Evolutionary conservation across 345 rosid species (phyloP).

Genomic region (Populus euphratica): DNA sequence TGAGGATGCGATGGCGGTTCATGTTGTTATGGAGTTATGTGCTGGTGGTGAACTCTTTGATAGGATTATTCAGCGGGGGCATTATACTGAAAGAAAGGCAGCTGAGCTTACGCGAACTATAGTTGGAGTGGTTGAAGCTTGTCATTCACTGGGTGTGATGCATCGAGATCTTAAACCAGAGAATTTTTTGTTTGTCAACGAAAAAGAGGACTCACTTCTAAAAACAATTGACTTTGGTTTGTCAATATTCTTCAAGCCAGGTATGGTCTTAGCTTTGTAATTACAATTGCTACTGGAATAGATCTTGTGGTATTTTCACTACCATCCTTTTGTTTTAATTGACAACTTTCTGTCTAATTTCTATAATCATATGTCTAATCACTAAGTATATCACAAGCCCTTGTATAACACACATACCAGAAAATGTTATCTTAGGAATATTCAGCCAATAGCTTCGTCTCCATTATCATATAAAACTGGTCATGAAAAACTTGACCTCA

Average conservation of each 20-base stretch:
- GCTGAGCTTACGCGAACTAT: constrained; percentile 31
- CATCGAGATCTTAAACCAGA: constrained; percentile 32
- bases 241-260: constrained; percentile 33
- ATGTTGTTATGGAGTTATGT: constrained; percentile 32
- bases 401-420: not conserved
- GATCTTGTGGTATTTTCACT: not conserved
- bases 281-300: not conserved
- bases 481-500: no score
- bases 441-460: not conserved
- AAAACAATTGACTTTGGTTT: constrained; percentile 32
- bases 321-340: not conserved
- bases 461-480: no score
- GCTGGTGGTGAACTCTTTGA: constrained; percentile 32
- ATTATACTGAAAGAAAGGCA: constrained; percentile 29
- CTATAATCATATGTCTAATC: not conserved
- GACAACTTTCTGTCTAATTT: not conserved
- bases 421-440: not conserved
- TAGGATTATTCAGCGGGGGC: constrained; percentile 29
- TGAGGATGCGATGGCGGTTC: constrained; percentile 28
- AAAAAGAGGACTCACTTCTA: constrained; percentile 25
- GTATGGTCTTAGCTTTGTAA: not conserved
- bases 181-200: constrained; percentile 21
- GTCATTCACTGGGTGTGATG: constrained; percentile 31
- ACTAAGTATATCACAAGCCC: not conserved
- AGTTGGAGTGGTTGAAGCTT: constrained; percentile 28